Base-by-base conservation (phyloP, 2,329 filamentous ascomycete species). In the Didymella arachidicola region DNA sequence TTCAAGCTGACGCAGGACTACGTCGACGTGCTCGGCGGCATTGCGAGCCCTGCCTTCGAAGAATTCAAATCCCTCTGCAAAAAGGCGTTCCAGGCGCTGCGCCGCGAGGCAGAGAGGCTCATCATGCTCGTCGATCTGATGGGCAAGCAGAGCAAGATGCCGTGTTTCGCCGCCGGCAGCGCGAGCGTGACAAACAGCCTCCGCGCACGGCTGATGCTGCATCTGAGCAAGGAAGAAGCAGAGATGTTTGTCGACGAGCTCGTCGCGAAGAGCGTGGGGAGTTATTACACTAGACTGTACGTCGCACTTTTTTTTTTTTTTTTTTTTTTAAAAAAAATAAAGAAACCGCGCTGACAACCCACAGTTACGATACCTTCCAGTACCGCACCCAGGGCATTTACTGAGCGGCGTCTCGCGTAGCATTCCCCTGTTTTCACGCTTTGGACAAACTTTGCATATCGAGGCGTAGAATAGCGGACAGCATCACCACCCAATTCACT, bases 1-100 rank as follows among this genome's bases (percentile, higher is more conserved):
- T 95, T 95, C 78, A 95, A 95, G 79, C 81, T 95, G 26, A 93
- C 91, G 1, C 87, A 93, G 64, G 91, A 95, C 72, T 95, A 95
- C 72, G 88, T 95, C 38, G 91, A 95, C 67, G 89, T 95, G 7
- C 80, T 95, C 29, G 91, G 91, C 18, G 91, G 91, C 1, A 76
- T 91, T 6, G 86, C 86, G 4, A 89, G 89, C 1, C 81, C 84
- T 3, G 87, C 89, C 47, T 95, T 87, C 72, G 85, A 89, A 39
- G 86, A 89, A 60, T 95, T 92, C 78, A 93, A 93, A 78, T 84
- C 81, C 59, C 78, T 93, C 39, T 93, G 91, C 83, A 94, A 94
- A 74, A 87, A 91, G 73, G 90, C 91, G 36, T 95, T 95, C 73
- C 91, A 93, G 80, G 91, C 91, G 14, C 79, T 95, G 45, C 84